phyloP scores from a whole-genome alignment of 2,329 filamentous ascomycete species.

The Colletotrichum phormii region DNA sequence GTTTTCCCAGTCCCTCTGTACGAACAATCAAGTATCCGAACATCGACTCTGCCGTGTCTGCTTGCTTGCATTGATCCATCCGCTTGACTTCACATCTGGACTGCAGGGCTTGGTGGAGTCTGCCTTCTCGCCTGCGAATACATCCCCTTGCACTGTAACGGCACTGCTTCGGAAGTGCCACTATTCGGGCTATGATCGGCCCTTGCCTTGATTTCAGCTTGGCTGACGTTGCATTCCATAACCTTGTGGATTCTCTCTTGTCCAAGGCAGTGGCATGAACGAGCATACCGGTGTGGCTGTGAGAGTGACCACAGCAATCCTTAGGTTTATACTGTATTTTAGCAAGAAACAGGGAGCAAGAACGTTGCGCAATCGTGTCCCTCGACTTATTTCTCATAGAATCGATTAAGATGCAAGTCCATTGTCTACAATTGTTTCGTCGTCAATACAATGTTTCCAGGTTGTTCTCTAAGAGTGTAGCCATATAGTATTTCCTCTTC shows the following conservation, averaged over 20 bases:
- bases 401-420: too few species aligned
- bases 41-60: neutral
- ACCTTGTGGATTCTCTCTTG: neutral
- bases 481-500: too few species aligned
- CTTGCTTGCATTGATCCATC: neutral
- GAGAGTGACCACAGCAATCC: too few species aligned
- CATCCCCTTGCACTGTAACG: conserved; percentile 10
- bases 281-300: neutral
- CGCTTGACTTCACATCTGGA: neutral
- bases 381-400: too few species aligned
- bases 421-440: too few species aligned
- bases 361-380: too few species aligned
- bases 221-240: neutral
- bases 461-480: too few species aligned
- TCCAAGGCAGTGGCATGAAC: neutral
- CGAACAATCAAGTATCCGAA: too few species aligned
- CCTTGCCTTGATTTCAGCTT: conserved; percentile 19
- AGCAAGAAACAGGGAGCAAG: too few species aligned
- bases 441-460: too few species aligned
- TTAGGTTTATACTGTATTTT: too few species aligned
- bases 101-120: neutral
- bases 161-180: neutral
- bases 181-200: neutral
- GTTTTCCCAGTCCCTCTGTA: too few species aligned
- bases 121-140: neutral